Percentiles rank a stretch among this genome's conserved stretches.
Conservation (phyloP, 305 asterid genomes). For the Vinca major region DNA sequence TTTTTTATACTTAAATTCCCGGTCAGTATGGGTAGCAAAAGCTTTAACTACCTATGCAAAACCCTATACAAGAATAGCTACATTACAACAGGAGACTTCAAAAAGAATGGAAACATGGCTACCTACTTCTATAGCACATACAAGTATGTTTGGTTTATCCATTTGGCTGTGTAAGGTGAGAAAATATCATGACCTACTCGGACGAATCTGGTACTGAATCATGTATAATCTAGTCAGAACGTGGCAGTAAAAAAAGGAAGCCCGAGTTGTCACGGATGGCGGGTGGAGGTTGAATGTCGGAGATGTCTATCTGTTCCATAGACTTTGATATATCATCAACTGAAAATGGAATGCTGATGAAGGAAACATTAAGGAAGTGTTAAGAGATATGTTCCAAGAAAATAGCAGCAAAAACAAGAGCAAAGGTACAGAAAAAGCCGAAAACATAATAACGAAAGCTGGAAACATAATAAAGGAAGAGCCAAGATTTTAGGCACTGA, state of each 20-base stretch:
- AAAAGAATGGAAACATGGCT: background rate
- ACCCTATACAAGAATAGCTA: slow-evolving; percentile 3
- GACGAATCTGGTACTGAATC: background rate
- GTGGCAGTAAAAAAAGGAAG: slow-evolving; percentile 72
- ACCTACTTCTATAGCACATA: slow-evolving; percentile 1
- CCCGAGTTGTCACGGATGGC: slow-evolving; percentile 73
- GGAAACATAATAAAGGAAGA: too few species aligned
- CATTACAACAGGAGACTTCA: slow-evolving; percentile 1
- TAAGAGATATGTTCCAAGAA: slow-evolving; percentile 1
- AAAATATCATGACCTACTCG: background rate
- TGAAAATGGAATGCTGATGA: slow-evolving; percentile 83
- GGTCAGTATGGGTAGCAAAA: background rate
- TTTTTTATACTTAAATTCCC: background rate
- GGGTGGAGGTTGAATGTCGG: slow-evolving; percentile 70
- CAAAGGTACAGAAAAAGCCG: background rate
- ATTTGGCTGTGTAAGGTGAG: background rate
- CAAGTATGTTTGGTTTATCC: background rate
- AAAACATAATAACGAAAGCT: background rate
- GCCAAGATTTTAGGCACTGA: too few species aligned
- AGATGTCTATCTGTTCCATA: slow-evolving; percentile 77
- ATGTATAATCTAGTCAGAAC: background rate
- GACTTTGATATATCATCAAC: slow-evolving; percentile 90
- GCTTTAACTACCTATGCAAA: background rate
- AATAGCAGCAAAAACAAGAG: slow-evolving; percentile 6
- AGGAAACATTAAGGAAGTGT: slow-evolving; percentile 15